These are phyloP conservation scores for Corylus avellana DNA, from an alignment of 306 rosid species.

Conservation along the genomic window DNA sequence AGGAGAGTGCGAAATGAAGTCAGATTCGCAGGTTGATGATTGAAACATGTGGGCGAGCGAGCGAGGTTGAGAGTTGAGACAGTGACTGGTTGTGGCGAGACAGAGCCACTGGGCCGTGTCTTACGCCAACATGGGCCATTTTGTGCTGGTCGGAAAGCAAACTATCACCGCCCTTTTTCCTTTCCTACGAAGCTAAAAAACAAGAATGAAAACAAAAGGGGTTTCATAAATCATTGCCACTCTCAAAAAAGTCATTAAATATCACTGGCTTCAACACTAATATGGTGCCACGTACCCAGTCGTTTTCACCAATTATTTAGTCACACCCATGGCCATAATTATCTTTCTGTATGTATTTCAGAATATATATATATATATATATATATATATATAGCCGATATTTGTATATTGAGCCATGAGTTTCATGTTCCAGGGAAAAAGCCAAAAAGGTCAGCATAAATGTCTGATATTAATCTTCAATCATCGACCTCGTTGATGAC, in stretches of 20 bases:
- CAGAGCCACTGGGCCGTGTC: background rate
- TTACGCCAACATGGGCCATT: background rate
- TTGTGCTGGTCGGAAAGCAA: slow-evolving; percentile 3
- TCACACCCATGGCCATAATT: too few relatives aligned
- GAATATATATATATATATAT: too few relatives aligned
- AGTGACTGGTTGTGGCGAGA: background rate
- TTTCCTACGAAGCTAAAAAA: background rate
- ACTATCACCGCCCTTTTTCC: background rate
- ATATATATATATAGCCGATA: too few relatives aligned
- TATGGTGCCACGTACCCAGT: too few relatives aligned
- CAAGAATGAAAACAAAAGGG: background rate
- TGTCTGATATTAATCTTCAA: background rate
- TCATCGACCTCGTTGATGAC: background rate
- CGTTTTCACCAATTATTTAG: too few relatives aligned
- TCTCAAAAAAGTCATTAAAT: too few relatives aligned
- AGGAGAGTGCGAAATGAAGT: background rate
- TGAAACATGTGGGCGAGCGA: background rate
- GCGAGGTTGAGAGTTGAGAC: background rate
- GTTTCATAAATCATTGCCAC: too few relatives aligned
- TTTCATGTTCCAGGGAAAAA: too few relatives aligned
- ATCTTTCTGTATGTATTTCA: too few relatives aligned
- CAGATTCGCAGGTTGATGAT: background rate
- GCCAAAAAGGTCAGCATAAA: background rate
- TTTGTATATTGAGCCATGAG: too few relatives aligned
- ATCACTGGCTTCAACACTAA: too few relatives aligned